phyloP scores from a whole-genome alignment of 371 early-diverging fungal genomes.

The Rhizopus stolonifer region DNA sequence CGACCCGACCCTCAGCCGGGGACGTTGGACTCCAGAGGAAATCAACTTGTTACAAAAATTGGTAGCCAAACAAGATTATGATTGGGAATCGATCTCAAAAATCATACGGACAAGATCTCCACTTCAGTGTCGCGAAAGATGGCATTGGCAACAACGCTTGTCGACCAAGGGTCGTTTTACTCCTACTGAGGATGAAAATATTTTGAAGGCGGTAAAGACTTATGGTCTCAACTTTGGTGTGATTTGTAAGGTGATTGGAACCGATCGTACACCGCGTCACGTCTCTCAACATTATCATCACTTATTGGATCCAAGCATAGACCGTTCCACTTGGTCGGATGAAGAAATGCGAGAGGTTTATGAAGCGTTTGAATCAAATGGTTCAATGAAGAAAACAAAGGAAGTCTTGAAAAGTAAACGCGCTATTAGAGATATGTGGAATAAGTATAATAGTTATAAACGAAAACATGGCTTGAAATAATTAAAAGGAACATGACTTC shows the following conservation, averaged over 20 bases:
- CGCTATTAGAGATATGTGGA: constrained; percentile 45
- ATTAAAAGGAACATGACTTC: background rate
- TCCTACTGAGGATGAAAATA: constrained; percentile 26
- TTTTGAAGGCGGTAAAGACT: constrained; percentile 29
- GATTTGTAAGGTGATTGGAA: constrained; percentile 26
- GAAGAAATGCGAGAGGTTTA: constrained; percentile 28
- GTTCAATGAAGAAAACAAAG: constrained; percentile 30
- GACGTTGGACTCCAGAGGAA: constrained; percentile 38
- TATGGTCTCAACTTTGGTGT: constrained; percentile 41
- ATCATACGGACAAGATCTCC: constrained; percentile 27
- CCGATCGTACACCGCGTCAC: constrained; percentile 38
- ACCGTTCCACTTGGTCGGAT: constrained; percentile 39
- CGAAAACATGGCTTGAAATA: background rate
- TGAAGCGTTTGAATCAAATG: constrained; percentile 5
- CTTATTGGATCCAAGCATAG: constrained; percentile 26
- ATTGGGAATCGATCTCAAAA: constrained; percentile 16
- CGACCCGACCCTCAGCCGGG: constrained; percentile 33
- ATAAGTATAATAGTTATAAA: constrained; percentile 2
- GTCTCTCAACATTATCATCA: constrained; percentile 43
- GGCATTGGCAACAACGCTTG: constrained; percentile 30
- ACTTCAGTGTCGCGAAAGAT: constrained; percentile 44
- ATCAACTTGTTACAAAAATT: constrained; percentile 8
- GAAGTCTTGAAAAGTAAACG: constrained; percentile 19
- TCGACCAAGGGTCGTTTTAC: constrained; percentile 32
- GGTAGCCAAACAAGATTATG: constrained; percentile 13